A percentile compares a stretch with the other conserved stretches of the same genome.
phyloP scores from a whole-genome alignment of 2,329 filamentous ascomycete species.

The Fusarium robinianum region DNA sequence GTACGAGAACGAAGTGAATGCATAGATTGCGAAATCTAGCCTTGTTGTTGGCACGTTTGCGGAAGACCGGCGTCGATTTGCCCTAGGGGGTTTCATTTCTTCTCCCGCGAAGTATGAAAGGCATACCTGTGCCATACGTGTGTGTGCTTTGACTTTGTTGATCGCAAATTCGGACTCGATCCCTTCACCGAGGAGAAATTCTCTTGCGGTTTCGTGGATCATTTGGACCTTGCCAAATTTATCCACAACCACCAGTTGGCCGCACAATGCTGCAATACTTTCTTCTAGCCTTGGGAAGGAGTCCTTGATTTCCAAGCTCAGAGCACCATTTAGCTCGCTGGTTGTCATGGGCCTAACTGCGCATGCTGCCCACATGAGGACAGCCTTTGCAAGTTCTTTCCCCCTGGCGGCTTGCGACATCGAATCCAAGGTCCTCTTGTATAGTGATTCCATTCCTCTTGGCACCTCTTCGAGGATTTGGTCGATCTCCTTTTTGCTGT shows the following conservation, averaged over 20 bases:
- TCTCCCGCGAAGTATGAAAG: slow-evolving; percentile 41
- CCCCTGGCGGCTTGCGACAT: slow-evolving; percentile 37
- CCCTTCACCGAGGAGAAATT: slow-evolving; percentile 34
- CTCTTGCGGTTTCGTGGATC: slow-evolving; percentile 46
- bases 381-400: slow-evolving; percentile 41
- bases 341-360: slow-evolving; percentile 41
- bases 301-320: slow-evolving; percentile 42
- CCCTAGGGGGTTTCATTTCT: slow-evolving; percentile 42
- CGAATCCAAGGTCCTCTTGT: slow-evolving; percentile 37
- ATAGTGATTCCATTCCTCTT: slow-evolving; percentile 42
- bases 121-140: slow-evolving; percentile 41
- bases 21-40: slow-evolving; percentile 36
- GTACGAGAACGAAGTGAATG: slow-evolving; percentile 40
- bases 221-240: slow-evolving; percentile 40
- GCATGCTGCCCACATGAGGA: slow-evolving; percentile 45
- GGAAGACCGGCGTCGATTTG: slow-evolving; percentile 18
- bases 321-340: slow-evolving; percentile 41
- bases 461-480: slow-evolving; percentile 39
- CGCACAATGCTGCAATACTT: slow-evolving; percentile 38
- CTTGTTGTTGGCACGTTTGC: slow-evolving; percentile 13
- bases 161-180: slow-evolving; percentile 41
- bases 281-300: slow-evolving; percentile 36
- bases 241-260: slow-evolving; percentile 45
- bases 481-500: slow-evolving; percentile 39
- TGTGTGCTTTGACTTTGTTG: slow-evolving; percentile 36